Evolutionary conservation across 2,329 filamentous ascomycete genomes (phyloP).

Genomic region (Samsoniella hepiali): DNA sequence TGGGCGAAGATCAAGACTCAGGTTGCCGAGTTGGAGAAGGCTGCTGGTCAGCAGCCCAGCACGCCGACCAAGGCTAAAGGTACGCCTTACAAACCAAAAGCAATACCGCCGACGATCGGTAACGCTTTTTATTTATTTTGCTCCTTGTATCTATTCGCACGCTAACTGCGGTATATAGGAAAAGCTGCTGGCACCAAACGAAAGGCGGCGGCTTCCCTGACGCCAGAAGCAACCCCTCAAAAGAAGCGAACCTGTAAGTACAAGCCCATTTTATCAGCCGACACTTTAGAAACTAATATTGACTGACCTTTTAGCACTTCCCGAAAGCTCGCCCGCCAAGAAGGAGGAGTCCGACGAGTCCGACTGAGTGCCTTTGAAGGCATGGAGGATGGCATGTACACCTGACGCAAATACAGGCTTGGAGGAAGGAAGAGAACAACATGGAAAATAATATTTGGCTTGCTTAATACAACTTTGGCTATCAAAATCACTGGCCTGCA

Average conservation of each 20-base stretch:
- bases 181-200: constrained; percentile 7
- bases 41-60: neutral
- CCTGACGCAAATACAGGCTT: neutral
- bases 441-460: neutral
- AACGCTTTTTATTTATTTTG: neutral
- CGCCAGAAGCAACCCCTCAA: constrained; percentile 6
- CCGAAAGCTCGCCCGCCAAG: neutral
- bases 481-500: neutral
- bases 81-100: neutral
- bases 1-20: constrained; percentile 22
- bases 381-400: neutral
- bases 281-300: neutral
- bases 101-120: neutral
- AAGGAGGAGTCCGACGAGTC: neutral
- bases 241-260: constrained; percentile 15
- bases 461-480: neutral
- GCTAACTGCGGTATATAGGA: constrained; percentile 1
- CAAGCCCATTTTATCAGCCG: too few species aligned
- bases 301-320: neutral
- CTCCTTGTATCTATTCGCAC: neutral
- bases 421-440: neutral
- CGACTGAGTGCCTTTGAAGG: neutral
- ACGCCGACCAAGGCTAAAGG: constrained; percentile 9
- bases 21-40: constrained; percentile 28
- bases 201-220: neutral